Conservation (phyloP, 768 basidiomycete species). For the Mycena amicta region DNA sequence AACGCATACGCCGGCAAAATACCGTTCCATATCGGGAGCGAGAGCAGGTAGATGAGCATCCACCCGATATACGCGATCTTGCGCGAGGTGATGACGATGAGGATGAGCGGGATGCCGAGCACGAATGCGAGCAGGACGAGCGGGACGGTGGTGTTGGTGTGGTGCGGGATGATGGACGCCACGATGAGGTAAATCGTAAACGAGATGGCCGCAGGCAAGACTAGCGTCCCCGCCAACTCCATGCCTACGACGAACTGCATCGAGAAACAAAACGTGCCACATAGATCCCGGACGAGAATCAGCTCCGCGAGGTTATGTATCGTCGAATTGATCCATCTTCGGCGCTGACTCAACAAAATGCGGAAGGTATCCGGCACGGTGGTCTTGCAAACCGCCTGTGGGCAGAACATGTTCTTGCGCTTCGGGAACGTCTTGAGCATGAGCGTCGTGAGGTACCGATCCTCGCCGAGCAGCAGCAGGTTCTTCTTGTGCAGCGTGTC, state of each 20-base stretch:
- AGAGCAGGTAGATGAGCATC: slow-evolving; percentile 94
- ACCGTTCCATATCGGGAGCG: slow-evolving; percentile 97
- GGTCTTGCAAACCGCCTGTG: slow-evolving; percentile 98
- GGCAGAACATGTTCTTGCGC: slow-evolving; percentile 98
- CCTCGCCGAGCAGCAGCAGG: slow-evolving; percentile 92
- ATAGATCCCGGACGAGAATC: slow-evolving; percentile 93
- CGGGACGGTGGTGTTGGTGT: slow-evolving; percentile 80
- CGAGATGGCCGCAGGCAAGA: slow-evolving; percentile 94
- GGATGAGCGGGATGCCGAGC: slow-evolving; percentile 91
- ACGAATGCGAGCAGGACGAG: slow-evolving; percentile 92
- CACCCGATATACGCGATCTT: slow-evolving; percentile 95
- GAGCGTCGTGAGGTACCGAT: slow-evolving; percentile 97
- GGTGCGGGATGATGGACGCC: slow-evolving; percentile 80
- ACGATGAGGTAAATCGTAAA: slow-evolving; percentile 96
- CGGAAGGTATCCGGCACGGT: slow-evolving; percentile 96
- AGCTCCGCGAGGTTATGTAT: slow-evolving; percentile 97
- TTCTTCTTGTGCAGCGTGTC: slow-evolving; percentile 99
- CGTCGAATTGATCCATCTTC: slow-evolving; percentile 99
- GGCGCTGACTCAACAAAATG: slow-evolving; percentile 91
- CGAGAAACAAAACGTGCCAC: slow-evolving; percentile 99
- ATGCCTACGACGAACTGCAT: slow-evolving; percentile 99
- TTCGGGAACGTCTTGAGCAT: slow-evolving; percentile 99
- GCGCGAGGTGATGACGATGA: slow-evolving; percentile 95
- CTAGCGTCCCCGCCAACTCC: slow-evolving; percentile 96
- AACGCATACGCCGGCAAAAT: slow-evolving; percentile 94